Percentiles rank a stretch among this genome's conserved stretches.
These are phyloP conservation scores for Amanita molliuscula DNA, from an alignment of 768 basidiomycete genomes.

Conservation along the genomic window DNA sequence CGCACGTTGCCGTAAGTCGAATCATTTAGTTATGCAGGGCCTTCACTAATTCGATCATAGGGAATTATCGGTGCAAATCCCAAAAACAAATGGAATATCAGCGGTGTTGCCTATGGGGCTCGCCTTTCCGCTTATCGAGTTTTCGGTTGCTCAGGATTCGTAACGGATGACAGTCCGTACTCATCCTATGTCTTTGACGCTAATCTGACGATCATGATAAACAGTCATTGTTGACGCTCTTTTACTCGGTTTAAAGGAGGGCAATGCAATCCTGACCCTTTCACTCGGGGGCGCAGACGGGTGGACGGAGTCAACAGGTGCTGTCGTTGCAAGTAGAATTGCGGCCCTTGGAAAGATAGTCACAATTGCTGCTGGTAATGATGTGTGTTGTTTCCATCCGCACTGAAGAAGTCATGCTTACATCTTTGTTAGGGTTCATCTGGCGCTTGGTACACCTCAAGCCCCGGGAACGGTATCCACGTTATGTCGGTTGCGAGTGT, in stretches of 20 bases:
- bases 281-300: constrained; percentile 55
- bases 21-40: background rate
- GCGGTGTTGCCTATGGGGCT: constrained; percentile 58
- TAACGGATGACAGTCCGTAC: constrained; percentile 40
- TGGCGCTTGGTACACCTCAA: constrained; percentile 53
- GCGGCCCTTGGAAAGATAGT: constrained; percentile 48
- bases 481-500: constrained; percentile 49
- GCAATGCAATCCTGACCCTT: constrained; percentile 52
- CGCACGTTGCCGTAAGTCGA: constrained; percentile 5
- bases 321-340: constrained; percentile 52
- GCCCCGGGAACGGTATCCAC: constrained; percentile 41
- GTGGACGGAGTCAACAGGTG: constrained; percentile 46
- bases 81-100: constrained; percentile 52
- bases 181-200: background rate
- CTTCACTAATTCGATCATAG: constrained; percentile 16
- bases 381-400: constrained; percentile 13
- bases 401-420: background rate
- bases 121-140: constrained; percentile 45
- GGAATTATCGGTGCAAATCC: constrained; percentile 58
- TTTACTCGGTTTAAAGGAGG: constrained; percentile 38
- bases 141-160: constrained; percentile 46
- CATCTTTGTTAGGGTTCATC: constrained; percentile 28
- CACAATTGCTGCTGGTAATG: constrained; percentile 53
- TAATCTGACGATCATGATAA: background rate
- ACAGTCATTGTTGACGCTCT: constrained; percentile 37